Evolutionary conservation across 2,329 filamentous ascomycete species (phyloP).

Genomic region (Apiospora phragmitis): DNA sequence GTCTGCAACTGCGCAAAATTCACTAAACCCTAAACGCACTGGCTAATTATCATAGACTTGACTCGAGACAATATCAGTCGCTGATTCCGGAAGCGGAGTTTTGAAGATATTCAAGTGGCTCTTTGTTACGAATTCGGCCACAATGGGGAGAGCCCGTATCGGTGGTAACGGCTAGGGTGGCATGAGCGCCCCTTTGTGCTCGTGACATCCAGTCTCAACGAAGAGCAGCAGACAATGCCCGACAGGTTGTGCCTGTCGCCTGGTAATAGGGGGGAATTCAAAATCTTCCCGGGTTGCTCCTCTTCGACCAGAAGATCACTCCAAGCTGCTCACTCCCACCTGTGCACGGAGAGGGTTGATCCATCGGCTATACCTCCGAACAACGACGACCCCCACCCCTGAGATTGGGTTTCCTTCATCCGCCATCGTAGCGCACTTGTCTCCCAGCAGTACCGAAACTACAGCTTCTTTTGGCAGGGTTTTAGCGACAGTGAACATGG

Average conservation of each 20-base stretch:
- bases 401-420: too few relatives aligned
- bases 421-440: too few relatives aligned
- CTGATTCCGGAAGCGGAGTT: not conserved
- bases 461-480: not conserved
- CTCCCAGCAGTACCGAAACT: not conserved
- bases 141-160: not conserved
- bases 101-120: not conserved
- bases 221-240: not conserved
- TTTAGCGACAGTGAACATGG: not conserved
- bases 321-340: too few relatives aligned
- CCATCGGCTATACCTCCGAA: too few relatives aligned
- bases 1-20: too few relatives aligned
- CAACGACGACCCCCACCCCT: too few relatives aligned
- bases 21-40: not conserved
- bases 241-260: not conserved
- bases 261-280: not conserved
- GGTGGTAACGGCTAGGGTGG: not conserved
- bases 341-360: too few relatives aligned
- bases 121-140: not conserved
- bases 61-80: not conserved
- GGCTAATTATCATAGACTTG: not conserved
- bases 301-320: too few relatives aligned
- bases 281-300: not conserved
- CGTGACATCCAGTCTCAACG: not conserved
- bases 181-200: not conserved